Evolutionary conservation across 208 protist genomes (phyloP).

Genomic region (Jaenimonas drosophilae): DNA sequence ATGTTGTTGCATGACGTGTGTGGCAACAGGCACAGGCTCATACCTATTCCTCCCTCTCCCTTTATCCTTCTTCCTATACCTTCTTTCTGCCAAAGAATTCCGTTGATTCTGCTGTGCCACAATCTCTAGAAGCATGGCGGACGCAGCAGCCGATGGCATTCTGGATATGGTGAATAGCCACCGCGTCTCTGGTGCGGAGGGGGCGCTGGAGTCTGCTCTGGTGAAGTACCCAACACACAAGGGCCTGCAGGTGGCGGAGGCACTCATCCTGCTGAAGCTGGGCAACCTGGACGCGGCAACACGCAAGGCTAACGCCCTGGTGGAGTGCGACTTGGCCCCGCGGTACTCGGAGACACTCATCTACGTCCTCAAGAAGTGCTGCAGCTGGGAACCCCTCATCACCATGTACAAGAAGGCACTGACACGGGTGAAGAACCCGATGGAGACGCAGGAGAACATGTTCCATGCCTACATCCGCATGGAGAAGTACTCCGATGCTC

Average conservation of each 20-base stretch:
- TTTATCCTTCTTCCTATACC: too few species aligned
- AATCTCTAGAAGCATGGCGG: slow-evolving; percentile 30
- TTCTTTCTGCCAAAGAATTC: too few species aligned
- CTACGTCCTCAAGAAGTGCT: slow-evolving; percentile 59
- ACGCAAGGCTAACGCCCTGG: background rate
- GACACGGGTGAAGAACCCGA: slow-evolving; percentile 39
- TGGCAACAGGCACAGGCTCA: too few species aligned
- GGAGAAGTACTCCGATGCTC: slow-evolving; percentile 58
- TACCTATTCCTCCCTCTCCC: too few species aligned
- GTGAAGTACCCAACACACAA: slow-evolving; percentile 49
- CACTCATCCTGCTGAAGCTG: too few species aligned
- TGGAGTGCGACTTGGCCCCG: background rate
- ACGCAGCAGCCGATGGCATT: slow-evolving; percentile 33
- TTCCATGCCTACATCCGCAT: slow-evolving; percentile 74
- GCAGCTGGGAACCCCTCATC: slow-evolving; percentile 54
- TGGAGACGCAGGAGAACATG: slow-evolving; percentile 50
- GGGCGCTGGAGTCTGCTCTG: slow-evolving; percentile 41
- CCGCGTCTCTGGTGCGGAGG: slow-evolving; percentile 49
- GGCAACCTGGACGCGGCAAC: too few species aligned
- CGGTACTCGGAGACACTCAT: slow-evolving; percentile 25
- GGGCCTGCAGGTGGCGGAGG: slow-evolving; percentile 43
- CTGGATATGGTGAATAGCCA: slow-evolving; percentile 55
- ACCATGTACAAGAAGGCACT: slow-evolving; percentile 55
- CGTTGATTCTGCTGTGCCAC: too few species aligned
- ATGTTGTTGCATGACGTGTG: too few species aligned